Conservation (phyloP, 148 eudicot genomes). For the Rhododendron vialii region DNA sequence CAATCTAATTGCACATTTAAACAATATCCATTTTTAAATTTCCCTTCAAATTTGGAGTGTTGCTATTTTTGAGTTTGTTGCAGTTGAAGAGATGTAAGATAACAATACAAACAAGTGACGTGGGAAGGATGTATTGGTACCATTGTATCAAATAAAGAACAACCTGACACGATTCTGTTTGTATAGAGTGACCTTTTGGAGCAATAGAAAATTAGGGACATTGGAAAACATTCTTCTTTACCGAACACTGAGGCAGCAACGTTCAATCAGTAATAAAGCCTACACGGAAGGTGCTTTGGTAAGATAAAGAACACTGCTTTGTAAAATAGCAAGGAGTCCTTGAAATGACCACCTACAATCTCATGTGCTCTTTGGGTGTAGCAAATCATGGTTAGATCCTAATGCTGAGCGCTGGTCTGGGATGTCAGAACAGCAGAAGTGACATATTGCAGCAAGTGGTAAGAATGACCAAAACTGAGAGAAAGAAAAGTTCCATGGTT, state of each 20-base stretch:
- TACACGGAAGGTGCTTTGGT: neutral
- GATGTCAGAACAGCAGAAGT: neutral
- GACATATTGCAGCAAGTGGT: neutral
- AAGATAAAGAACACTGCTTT: neutral
- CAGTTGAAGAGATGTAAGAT: neutral
- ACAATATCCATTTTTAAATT: neutral
- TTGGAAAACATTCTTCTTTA: neutral
- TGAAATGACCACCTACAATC: neutral
- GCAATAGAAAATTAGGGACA: neutral
- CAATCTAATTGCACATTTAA: neutral
- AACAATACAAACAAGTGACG: neutral
- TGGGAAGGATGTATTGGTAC: neutral
- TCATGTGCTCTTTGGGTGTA: neutral
- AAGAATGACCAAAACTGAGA: neutral
- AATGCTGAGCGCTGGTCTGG: neutral
- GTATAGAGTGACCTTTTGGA: neutral
- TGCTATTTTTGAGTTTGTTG: neutral
- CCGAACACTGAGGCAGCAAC: neutral
- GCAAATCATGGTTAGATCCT: neutral
- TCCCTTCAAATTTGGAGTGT: neutral
- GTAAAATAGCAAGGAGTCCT: neutral
- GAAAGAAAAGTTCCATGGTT: neutral
- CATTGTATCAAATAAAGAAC: neutral
- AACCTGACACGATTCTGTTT: neutral
- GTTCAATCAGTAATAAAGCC: neutral